phyloP scores from a whole-genome alignment of 164 flowering plant genomes.

The grape (Vitis vinifera) region DNA sequence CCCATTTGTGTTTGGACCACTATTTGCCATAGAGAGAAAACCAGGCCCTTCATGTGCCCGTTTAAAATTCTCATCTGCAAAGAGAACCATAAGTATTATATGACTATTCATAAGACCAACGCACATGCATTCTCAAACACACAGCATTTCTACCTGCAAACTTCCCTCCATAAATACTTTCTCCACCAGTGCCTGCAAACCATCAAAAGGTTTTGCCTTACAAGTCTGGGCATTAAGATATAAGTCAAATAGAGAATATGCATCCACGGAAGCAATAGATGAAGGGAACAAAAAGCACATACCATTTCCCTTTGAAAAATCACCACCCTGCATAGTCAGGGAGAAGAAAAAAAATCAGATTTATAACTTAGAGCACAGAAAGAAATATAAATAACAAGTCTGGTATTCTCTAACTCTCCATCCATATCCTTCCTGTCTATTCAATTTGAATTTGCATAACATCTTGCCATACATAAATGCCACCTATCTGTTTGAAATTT shows the following conservation, averaged over 20 bases:
- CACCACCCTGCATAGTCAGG: conserved; percentile 62
- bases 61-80: conserved; percentile 71
- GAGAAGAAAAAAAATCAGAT: conserved; percentile 1
- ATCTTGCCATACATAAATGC: background rate
- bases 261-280: conserved; percentile 15
- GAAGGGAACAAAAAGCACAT: conserved; percentile 25
- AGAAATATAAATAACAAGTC: background rate
- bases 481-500: background rate
- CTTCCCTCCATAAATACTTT: conserved; percentile 79
- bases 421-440: no score
- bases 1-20: conserved; percentile 75
- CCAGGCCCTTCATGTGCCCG: conserved; percentile 60
- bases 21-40: conserved; percentile 74
- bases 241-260: conserved; percentile 26
- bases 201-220: conserved; percentile 41
- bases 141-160: conserved; percentile 53
- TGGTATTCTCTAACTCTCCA: no score
- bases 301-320: conserved; percentile 81
- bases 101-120: background rate
- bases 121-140: background rate
- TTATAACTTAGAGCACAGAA: background rate
- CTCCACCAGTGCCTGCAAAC: conserved; percentile 87
- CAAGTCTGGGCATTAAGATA: conserved; percentile 30
- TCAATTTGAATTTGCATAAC: background rate
- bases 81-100: background rate